phyloP scores from a whole-genome alignment of 2,329 filamentous ascomycete genomes.

The Colletotrichum gigasporum region DNA sequence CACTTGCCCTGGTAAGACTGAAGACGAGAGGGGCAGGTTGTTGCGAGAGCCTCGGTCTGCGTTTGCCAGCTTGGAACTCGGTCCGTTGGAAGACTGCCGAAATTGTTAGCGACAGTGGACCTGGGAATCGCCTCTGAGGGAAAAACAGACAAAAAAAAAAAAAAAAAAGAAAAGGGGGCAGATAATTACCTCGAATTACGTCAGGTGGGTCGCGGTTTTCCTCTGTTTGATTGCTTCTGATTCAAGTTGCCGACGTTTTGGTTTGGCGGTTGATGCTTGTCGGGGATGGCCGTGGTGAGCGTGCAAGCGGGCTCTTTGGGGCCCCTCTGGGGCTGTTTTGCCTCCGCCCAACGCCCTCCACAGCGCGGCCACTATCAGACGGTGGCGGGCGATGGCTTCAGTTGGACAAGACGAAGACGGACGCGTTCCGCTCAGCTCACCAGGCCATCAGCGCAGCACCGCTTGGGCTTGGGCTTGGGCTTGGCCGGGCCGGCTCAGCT shows the following conservation, averaged over 20 bases:
- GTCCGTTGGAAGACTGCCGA: background rate
- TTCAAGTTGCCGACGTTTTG: slow-evolving; percentile 3
- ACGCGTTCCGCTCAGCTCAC: slow-evolving; percentile 8
- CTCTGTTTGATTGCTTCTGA: slow-evolving; percentile 6
- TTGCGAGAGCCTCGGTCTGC: background rate
- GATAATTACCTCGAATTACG: slow-evolving; percentile 24
- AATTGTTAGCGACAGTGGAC: background rate
- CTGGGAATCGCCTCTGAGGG: background rate
- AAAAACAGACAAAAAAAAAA: too few relatives aligned
- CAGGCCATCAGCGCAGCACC: background rate
- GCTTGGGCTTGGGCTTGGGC: background rate
- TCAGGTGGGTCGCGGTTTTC: slow-evolving; percentile 25
- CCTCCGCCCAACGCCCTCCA: background rate
- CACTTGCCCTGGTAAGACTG: background rate
- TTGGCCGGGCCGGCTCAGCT: background rate
- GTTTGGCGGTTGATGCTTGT: background rate
- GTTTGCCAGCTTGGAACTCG: background rate
- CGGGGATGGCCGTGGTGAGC: background rate
- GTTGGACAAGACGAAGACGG: background rate
- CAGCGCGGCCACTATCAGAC: slow-evolving; percentile 7
- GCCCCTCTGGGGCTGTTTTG: background rate
- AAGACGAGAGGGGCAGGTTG: background rate
- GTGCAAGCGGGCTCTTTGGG: background rate
- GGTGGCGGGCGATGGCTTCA: slow-evolving; percentile 16
- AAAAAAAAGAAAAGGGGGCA: background rate